Conservation (phyloP, 805 yeast species). For the Metschnikowia shivogae region DNA sequence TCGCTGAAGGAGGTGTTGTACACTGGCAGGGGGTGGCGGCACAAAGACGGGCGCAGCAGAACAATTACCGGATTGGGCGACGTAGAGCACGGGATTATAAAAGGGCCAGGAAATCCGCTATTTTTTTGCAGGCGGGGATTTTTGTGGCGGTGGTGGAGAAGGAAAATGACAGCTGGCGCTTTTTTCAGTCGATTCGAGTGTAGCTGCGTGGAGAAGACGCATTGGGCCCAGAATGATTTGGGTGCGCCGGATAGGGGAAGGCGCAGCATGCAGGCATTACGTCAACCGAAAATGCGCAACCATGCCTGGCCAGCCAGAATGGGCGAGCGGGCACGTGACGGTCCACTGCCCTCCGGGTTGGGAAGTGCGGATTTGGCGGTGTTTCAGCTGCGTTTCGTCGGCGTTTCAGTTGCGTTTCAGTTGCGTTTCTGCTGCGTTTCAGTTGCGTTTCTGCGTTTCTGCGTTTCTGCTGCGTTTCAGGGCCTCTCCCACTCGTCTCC, state of each 20-base stretch:
- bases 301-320: not conserved
- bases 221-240: slow-evolving; percentile 1
- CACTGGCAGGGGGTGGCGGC: not conserved
- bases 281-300: slow-evolving; percentile 2
- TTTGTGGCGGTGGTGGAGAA: slow-evolving; percentile 1
- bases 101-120: not conserved
- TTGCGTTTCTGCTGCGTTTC: not conserved
- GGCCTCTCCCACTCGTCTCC: too few relatives aligned
- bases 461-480: not conserved
- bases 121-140: not conserved
- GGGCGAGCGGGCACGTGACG: too few relatives aligned
- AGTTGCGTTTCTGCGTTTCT: not conserved
- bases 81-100: slow-evolving; percentile 1
- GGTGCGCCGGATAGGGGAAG: slow-evolving; percentile 5
- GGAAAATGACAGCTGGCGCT: slow-evolving; percentile 6
- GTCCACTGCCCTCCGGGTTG: too few relatives aligned
- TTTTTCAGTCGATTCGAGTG: not conserved
- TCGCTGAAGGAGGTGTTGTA: slow-evolving; percentile 2
- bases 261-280: slow-evolving; percentile 2
- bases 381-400: not conserved
- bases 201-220: slow-evolving; percentile 5
- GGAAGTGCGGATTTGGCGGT: not conserved
- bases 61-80: not conserved
- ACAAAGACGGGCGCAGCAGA: not conserved
- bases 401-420: not conserved